Evolutionary conservation across 2,329 filamentous ascomycete species (phyloP).

Genomic region (Paraphoma chrysanthemicola): DNA sequence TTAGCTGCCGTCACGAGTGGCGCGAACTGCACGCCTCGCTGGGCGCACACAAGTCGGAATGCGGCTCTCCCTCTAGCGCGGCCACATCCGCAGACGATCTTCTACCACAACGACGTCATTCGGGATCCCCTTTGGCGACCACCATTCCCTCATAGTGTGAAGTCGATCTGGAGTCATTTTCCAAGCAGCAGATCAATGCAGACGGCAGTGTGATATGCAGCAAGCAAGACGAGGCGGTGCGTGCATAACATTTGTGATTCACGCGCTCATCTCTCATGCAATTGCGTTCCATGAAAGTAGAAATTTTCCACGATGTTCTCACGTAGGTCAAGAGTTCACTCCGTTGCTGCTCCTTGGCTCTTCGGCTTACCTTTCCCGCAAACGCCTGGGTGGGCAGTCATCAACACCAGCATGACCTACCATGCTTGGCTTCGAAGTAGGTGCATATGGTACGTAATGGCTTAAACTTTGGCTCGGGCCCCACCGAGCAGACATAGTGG

Average conservation of each 20-base stretch:
- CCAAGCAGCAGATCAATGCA: too few species aligned
- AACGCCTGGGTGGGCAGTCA: slow-evolving; percentile 1
- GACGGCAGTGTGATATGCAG: too few species aligned
- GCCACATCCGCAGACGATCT: slow-evolving; percentile 24
- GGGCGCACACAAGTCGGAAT: slow-evolving; percentile 15
- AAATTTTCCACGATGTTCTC: slow-evolving; percentile 20
- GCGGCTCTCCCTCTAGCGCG: slow-evolving; percentile 26
- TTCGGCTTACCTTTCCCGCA: slow-evolving; percentile 10
- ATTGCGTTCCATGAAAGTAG: slow-evolving; percentile 12
- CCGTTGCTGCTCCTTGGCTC: slow-evolving; percentile 11
- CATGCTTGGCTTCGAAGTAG: slow-evolving; percentile 4
- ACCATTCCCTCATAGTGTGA: too few species aligned
- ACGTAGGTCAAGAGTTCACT: slow-evolving; percentile 16
- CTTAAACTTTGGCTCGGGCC: neutral
- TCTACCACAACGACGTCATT: slow-evolving; percentile 17
- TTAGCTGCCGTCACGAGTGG: neutral
- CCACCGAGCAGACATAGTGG: too few species aligned
- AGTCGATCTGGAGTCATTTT: too few species aligned
- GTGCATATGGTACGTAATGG: slow-evolving; percentile 20
- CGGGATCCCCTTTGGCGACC: neutral
- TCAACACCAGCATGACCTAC: slow-evolving; percentile 15
- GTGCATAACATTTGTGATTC: too few species aligned
- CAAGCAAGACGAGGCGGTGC: too few species aligned
- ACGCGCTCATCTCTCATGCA: too few species aligned
- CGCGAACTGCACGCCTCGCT: slow-evolving; percentile 2